Evolutionary conservation across 208 protist genomes (phyloP), one percentile per base, ranked within the genome.

Genomic region (Plasmodiophora brassicae): DNA sequence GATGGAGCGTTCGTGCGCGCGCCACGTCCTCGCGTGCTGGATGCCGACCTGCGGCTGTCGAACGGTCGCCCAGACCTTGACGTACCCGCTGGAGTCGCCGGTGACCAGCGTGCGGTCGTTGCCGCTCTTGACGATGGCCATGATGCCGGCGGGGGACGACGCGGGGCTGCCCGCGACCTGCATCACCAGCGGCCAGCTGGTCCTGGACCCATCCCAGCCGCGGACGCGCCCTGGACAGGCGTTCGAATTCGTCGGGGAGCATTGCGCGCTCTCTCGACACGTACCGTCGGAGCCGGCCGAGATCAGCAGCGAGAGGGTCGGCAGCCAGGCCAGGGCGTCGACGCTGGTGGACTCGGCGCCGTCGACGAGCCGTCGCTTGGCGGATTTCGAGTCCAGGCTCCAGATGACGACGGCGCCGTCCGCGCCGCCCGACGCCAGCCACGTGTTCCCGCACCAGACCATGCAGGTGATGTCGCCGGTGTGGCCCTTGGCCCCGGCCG

Each of bases 351-450:
- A 14, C 14, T 20, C 32, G 38, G 83, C 41, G 35, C 22, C 45
- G 32, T 46, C 8, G 25, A 71, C 36, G 14, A 65, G 8, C 5
- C 35, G 32, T 25, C 25, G 45, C 85, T 72, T 87, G n/a, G 39
- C 45, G 28, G 25, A 10, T 14, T 45, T 84, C 1, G 39, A 44
- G n/a, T 88, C 83, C 22, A 88, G 8, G 84, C 65, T 90, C 88
- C 88, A 90, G 20, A 88, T 44, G 32, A 90, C 22, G 35, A 90
- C 10, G 20, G 14, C 1, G 39, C 87, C 87, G 53, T 90, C 88
- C 35, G 44, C 50, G 14, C 41, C 25, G 32, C 41, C 85, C 1
- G 88, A 71, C 10, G 54, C 88, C 8, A 90, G 45, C 32, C 43
- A n/a, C 20, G 44, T 84, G 1, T 41, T 44, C 10, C 71, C 25